These are phyloP conservation scores for Populus tomentosa DNA, from an alignment of 441 rosid genomes.

Conservation along the genomic window DNA sequence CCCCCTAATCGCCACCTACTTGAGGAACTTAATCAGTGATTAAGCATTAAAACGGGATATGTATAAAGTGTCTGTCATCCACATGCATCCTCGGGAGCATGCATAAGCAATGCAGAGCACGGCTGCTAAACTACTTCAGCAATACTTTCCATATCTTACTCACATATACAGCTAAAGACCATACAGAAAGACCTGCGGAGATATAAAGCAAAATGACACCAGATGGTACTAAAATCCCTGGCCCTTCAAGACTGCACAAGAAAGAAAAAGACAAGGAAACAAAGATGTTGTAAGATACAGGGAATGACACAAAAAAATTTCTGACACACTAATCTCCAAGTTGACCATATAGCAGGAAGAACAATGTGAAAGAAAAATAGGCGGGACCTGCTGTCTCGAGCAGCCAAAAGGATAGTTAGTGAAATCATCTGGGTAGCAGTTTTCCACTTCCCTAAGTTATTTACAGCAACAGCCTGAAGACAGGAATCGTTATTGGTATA, in stretches of 20 bases:
- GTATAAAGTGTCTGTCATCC: conserved; percentile 2
- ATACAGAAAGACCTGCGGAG: conserved; percentile 83
- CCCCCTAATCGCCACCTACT: conserved; percentile 7
- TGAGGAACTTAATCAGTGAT: conserved; percentile 9
- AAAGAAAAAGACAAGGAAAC: background rate
- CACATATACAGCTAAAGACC: conserved; percentile 83
- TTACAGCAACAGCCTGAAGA: conserved; percentile 93
- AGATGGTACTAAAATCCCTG: conserved; percentile 45
- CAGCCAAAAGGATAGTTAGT: conserved; percentile 76
- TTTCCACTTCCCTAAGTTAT: conserved; percentile 96
- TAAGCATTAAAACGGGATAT: background rate
- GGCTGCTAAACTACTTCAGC: conserved; percentile 44
- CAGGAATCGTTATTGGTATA: background rate
- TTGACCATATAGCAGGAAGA: background rate
- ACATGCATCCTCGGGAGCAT: background rate
- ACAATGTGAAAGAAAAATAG: background rate
- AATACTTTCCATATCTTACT: conserved; percentile 75
- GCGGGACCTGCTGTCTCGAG: conserved; percentile 65
- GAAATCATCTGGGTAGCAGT: conserved; percentile 97
- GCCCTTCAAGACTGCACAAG: conserved; percentile 52
- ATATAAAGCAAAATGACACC: conserved; percentile 78
- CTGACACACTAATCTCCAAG: background rate
- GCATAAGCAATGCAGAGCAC: conserved; percentile 15
- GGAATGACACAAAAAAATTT: background rate
- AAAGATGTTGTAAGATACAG: conserved; percentile 9